phyloP scores from a whole-genome alignment of 2,329 filamentous ascomycete species.

The Colletotrichum kahawae region DNA sequence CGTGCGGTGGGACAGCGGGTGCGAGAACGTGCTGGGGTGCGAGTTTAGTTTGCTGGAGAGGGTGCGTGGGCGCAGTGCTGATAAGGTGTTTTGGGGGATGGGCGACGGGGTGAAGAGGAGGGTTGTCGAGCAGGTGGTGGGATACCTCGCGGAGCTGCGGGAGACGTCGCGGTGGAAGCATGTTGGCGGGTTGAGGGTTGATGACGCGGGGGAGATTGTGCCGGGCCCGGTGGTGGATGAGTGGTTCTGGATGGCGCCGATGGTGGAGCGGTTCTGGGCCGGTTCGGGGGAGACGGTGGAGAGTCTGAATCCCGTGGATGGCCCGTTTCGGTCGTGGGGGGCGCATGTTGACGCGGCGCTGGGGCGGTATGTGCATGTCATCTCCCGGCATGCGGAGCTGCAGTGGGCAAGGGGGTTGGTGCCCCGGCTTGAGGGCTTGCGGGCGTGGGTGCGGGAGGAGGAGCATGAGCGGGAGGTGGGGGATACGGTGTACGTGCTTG shows the following conservation, averaged over 20 bases:
- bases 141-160: conserved; percentile 28
- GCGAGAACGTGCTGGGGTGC: conserved; percentile 39
- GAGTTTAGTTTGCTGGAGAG: conserved; percentile 45
- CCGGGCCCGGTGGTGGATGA: conserved; percentile 37
- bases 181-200: conserved; percentile 24
- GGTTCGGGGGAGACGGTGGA: conserved; percentile 21
- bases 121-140: conserved; percentile 34
- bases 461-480: conserved; percentile 12
- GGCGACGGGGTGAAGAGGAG: conserved; percentile 32
- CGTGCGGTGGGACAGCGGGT: conserved; percentile 34
- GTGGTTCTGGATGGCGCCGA: conserved; percentile 38
- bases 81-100: conserved; percentile 31
- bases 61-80: conserved; percentile 28
- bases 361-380: conserved; percentile 28
- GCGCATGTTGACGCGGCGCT: conserved; percentile 33
- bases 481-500: conserved; percentile 32
- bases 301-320: conserved; percentile 29
- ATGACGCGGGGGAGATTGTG: background rate
- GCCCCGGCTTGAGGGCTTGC: conserved; percentile 28
- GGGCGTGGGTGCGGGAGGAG: conserved; percentile 30
- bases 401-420: conserved; percentile 35
- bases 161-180: background rate
- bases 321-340: conserved; percentile 36
- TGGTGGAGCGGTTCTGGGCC: conserved; percentile 32
- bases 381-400: conserved; percentile 26